Evolutionary conservation across 1,139 yeast species (phyloP).

Genomic region (Hyphopichia buzzinii): DNA sequence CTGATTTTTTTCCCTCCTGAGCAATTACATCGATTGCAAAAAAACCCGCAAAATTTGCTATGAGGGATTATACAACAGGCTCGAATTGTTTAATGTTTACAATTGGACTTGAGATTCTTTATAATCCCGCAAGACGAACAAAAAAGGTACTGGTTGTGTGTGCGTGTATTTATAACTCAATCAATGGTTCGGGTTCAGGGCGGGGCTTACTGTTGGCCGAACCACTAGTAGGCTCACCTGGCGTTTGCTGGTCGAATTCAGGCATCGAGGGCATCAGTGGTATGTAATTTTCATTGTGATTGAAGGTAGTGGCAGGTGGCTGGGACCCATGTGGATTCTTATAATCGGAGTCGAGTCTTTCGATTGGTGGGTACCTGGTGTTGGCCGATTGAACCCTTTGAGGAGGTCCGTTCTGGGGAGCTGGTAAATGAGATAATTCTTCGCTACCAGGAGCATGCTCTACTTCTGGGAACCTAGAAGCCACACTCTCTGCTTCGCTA

Average conservation of each 20-base stretch:
- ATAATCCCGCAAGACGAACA: too few species aligned
- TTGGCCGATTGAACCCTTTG: slow-evolving; percentile 10
- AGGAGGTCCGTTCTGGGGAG: slow-evolving; percentile 1
- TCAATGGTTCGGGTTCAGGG: slow-evolving; percentile 35
- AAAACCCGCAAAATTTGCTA: too few species aligned
- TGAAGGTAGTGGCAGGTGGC: neutral
- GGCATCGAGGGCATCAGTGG: slow-evolving; percentile 11
- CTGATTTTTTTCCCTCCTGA: too few species aligned
- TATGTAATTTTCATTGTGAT: neutral
- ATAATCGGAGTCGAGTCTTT: slow-evolving; percentile 12
- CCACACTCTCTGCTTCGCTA: slow-evolving; percentile 5
- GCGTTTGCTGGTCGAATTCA: slow-evolving; percentile 1
- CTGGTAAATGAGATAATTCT: neutral
- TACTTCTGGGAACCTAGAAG: slow-evolving; percentile 1
- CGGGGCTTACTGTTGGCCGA: slow-evolving; percentile 2
- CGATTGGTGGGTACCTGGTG: slow-evolving; percentile 19
- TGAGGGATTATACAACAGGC: too few species aligned
- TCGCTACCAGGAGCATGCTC: neutral
- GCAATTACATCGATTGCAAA: too few species aligned
- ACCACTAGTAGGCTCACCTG: neutral
- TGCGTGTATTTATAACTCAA: slow-evolving; percentile 38
- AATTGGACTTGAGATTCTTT: too few species aligned
- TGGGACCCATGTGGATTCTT: neutral
- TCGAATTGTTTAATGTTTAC: too few species aligned
- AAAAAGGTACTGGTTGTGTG: too few species aligned